Conservation (phyloP, 371 early-diverging fungal species). For the Phascolomyces articulosus region DNA sequence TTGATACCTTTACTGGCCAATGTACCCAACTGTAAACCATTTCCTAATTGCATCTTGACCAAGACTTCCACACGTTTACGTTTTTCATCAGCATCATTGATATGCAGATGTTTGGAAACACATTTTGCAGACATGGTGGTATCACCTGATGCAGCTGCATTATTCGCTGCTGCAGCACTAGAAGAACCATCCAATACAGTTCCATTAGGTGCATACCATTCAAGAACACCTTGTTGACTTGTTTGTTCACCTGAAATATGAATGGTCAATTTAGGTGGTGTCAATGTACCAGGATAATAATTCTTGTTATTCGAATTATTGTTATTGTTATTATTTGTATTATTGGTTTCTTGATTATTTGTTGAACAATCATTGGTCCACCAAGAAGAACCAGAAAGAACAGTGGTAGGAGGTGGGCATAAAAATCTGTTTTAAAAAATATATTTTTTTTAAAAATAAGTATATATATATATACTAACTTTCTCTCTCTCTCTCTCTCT, state of each 20-base stretch:
- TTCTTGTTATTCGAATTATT: background rate
- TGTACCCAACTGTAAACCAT: slow-evolving; percentile 64
- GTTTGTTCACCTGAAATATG: slow-evolving; percentile 38
- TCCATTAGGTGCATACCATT: slow-evolving; percentile 34
- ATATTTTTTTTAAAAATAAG: slow-evolving; percentile 18
- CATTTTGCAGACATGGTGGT: slow-evolving; percentile 64
- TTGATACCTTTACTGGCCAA: slow-evolving; percentile 79
- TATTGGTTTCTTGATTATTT: background rate
- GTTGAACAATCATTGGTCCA: slow-evolving; percentile 35
- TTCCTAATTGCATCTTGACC: slow-evolving; percentile 69
- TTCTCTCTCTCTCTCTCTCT: no score
- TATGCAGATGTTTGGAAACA: slow-evolving; percentile 82
- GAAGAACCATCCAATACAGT: slow-evolving; percentile 24
- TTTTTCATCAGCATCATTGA: slow-evolving; percentile 85
- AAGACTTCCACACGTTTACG: slow-evolving; percentile 76
- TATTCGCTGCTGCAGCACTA: slow-evolving; percentile 14
- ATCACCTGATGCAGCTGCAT: slow-evolving; percentile 27
- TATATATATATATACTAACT: no score
- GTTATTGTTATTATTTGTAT: background rate
- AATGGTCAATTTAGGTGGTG: slow-evolving; percentile 33
- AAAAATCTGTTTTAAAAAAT: slow-evolving; percentile 58
- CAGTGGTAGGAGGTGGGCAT: slow-evolving; percentile 74
- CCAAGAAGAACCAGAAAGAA: slow-evolving; percentile 67
- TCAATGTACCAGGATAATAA: slow-evolving; percentile 1
- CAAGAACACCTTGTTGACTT: slow-evolving; percentile 31